Percentiles rank a stretch among this genome's conserved stretches.
Conservation (phyloP, 495 filamentous ascomycete genomes). For the Aspergillus olivimuriae region DNA sequence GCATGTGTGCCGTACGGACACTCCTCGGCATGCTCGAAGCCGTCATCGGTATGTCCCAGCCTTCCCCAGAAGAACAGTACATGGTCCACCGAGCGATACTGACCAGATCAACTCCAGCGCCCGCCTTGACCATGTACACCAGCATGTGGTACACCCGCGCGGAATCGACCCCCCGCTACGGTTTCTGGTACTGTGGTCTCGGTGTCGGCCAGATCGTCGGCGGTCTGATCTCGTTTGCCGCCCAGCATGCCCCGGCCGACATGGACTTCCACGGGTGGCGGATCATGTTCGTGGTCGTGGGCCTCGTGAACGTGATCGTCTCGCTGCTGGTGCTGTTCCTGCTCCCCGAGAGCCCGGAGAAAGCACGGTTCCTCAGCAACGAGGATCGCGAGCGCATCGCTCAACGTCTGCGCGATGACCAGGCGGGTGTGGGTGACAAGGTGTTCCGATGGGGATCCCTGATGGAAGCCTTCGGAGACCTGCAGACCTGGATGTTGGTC, state of each 20-base stretch:
- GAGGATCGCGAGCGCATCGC: constrained; percentile 36
- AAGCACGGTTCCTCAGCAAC: constrained; percentile 47
- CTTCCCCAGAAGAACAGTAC: too few relatives aligned
- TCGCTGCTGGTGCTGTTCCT: constrained; percentile 43
- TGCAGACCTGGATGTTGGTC: constrained; percentile 35
- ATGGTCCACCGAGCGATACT: too few relatives aligned
- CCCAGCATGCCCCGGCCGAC: constrained; percentile 44
- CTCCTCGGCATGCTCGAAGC: constrained; percentile 62
- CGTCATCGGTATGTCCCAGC: constrained; percentile 35
- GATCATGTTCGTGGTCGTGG: constrained; percentile 58
- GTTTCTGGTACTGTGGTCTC: constrained; percentile 60
- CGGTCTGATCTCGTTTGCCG: constrained; percentile 53
- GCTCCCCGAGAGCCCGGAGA: constrained; percentile 45
- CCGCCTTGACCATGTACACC: constrained; percentile 45
- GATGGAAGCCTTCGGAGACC: constrained; percentile 34
- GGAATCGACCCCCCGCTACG: constrained; percentile 56
- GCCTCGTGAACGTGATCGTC: constrained; percentile 48
- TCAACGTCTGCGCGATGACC: constrained; percentile 37
- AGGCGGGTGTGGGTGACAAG: constrained; percentile 43
- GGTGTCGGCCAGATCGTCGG: constrained; percentile 59
- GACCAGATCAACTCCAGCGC: too few relatives aligned
- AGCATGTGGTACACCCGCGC: constrained; percentile 57
- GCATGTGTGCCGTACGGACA: constrained; percentile 43
- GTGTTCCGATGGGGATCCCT: constrained; percentile 31
- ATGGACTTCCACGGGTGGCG: constrained; percentile 47